Evolutionary conservation across 192 early-diverging fungal genomes (phyloP), one percentile per base, ranked within the genome.

Genomic region (Polychytrium aggregatum): DNA sequence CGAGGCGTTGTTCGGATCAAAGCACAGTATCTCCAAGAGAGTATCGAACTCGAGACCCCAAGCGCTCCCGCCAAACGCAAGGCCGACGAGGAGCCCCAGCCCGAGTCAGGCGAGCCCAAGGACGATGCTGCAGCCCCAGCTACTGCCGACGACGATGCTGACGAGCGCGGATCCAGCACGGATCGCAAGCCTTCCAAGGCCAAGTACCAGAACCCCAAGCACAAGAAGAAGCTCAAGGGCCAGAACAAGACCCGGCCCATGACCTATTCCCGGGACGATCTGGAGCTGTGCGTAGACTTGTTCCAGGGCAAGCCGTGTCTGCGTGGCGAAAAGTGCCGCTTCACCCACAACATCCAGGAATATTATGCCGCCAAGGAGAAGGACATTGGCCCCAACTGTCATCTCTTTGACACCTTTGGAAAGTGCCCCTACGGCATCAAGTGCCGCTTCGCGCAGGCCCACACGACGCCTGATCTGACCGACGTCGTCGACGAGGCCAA

Each of bases 331-430:
- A 72, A 67, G 4, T 97, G 93, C 66, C 75, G 69, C 49, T 84
- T 68, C 38, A 80, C 68, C 38, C 94, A 98, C 67, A 88, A 96
- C 53, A 48, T 90, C 1, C 60, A 63, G 5, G 70, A 53, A 16
- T 98, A 85, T 46, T 37, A 96, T 31, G 68, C 60, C 0, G 36
- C 59, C n/a, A 95, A 90, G 50, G 77, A 59, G 9, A 61, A 72
- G 7, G 91, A 98, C 60, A 43, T 98, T 4, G 87, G 84, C 0
- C 51, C 62, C 4, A 46, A 37, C 6, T 98, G 94, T 56, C 68
- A 70, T 6, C 57, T 78, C 13, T 87, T 83, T 62, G 79, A 83
- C 1, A 35, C 60, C 7, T 87, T 67, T 63, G 92, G 92, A 61
- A 58, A 62, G 59, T 90, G 77, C 65, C 50, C 51, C 25, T 79